Evolutionary conservation across 148 eudicot genomes (phyloP), one percentile per base, ranked within the genome.

Genomic region (Chenopodium suecicum): DNA sequence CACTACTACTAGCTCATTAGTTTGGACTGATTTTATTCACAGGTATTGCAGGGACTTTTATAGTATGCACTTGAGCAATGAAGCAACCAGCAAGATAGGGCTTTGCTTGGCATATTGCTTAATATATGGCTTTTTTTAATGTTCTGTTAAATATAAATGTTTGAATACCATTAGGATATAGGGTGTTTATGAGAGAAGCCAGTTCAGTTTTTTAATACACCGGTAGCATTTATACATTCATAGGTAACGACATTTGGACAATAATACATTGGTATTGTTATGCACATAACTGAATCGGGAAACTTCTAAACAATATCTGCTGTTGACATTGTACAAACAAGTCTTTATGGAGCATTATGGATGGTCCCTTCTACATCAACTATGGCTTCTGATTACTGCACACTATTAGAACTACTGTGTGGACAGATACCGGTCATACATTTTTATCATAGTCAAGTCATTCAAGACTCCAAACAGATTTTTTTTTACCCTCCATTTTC

Each of bases 401-500:
- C 92, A 91, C 87, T 76, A 91, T 74, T 67, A 91, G 97, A 75
- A 46, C 82, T 82, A 84, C 88, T 89, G 94, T 91, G 94, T 88
- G 93, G 97, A 91, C 94, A 91, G 93, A 91, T 93, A 93, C 92
- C 92, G 92, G 92, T 85, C 94, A 82, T 58, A 93, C 80, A 91
- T 81, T 17, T 78, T 70, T 25, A 37, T 34, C 23, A 37, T 34
- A 70, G 41, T 34, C 37, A 34, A 34, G 23, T 34, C 48, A 41
- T 31, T 41, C 74, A 70, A 19, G 41, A 37, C 25, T 70, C 4
- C 7, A 34, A 17, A 25, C 23, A 4, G 73, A 14, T 31, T 17
- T n/a, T 31, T 29, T 27, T 31, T 10, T 13, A 29, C 31, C 7
- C 41, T 67, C 19, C 31, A 19, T n/a, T 23, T 11, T 8, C 12